Conservation (phyloP, 306 rosid species). For the Vachellia collinsii region DNA sequence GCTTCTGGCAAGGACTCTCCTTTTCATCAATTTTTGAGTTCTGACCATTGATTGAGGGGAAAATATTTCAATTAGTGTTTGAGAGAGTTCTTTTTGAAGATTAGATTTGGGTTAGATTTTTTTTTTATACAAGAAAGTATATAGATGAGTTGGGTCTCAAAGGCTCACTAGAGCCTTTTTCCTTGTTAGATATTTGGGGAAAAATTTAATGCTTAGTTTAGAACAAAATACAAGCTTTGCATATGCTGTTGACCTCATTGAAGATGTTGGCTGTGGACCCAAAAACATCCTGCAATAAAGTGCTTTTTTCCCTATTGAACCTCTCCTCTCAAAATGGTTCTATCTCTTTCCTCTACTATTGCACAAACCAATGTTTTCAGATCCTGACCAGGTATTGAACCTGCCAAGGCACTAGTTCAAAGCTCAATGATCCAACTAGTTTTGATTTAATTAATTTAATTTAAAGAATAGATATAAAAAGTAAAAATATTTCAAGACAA, state of each 20-base stretch:
- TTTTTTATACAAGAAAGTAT: neutral
- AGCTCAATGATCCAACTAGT: no score
- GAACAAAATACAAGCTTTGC: slow-evolving; percentile 8
- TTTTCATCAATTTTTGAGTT: slow-evolving; percentile 49
- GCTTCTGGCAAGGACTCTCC: slow-evolving; percentile 43
- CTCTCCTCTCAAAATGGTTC: neutral
- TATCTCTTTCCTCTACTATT: neutral
- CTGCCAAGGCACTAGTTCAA: no score
- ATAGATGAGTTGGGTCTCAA: no score
- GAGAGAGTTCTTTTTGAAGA: slow-evolving; percentile 25
- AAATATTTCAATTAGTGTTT: slow-evolving; percentile 47
- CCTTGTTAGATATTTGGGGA: neutral
- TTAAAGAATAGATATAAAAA: no score
- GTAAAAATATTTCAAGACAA: no score
- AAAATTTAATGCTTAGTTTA: slow-evolving; percentile 8
- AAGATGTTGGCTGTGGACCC: slow-evolving; percentile 15
- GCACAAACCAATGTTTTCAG: neutral
- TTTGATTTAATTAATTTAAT: no score
- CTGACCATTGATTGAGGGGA: slow-evolving; percentile 40
- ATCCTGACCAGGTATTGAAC: no score
- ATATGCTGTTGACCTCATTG: slow-evolving; percentile 13
- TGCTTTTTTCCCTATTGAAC: slow-evolving; percentile 1
- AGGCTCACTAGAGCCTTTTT: no score
- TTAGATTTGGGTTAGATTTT: slow-evolving; percentile 1
- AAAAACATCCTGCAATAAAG: slow-evolving; percentile 12